Conservation (phyloP, 495 filamentous ascomycete genomes). For the Lasiosphaeria miniovina region DNA sequence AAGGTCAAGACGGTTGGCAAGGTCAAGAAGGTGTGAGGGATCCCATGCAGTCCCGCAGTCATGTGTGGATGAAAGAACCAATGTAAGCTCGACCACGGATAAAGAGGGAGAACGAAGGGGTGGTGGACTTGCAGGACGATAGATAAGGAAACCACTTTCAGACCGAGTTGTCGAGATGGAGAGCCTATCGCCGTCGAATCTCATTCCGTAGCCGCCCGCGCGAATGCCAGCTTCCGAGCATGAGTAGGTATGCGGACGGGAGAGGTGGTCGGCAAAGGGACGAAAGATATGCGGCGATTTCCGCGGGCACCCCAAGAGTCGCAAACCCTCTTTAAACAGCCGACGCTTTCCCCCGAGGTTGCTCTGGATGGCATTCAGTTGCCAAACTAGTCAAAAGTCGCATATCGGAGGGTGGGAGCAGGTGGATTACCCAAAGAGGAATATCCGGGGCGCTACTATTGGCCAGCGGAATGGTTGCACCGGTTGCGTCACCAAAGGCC, state of each 20-base stretch:
- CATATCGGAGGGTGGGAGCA: slow-evolving; percentile 11
- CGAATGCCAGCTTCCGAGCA: neutral
- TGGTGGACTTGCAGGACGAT: slow-evolving; percentile 8
- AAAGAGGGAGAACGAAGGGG: neutral
- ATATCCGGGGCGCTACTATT: slow-evolving; percentile 11
- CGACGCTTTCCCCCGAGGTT: neutral
- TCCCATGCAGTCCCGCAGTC: slow-evolving; percentile 4
- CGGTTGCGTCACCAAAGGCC: slow-evolving; percentile 3
- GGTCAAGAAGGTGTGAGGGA: slow-evolving; percentile 15
- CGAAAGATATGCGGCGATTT: neutral
- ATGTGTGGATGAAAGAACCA: slow-evolving; percentile 1
- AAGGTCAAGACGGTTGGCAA: slow-evolving; percentile 7
- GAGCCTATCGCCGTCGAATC: slow-evolving; percentile 2
- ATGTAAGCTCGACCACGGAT: neutral
- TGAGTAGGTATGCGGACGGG: neutral
- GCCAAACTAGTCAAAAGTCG: slow-evolving; percentile 13
- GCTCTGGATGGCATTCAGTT: slow-evolving; percentile 9
- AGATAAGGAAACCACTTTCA: slow-evolving; percentile 11
- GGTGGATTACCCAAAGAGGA: slow-evolving; percentile 18
- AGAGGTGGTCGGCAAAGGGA: neutral
- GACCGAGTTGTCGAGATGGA: slow-evolving; percentile 5
- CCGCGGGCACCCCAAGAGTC: neutral
- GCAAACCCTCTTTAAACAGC: slow-evolving; percentile 8
- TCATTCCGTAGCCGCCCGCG: slow-evolving; percentile 10
- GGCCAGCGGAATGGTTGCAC: slow-evolving; percentile 3